Percentiles rank a stretch among this genome's conserved stretches.
Evolutionary conservation across 208 protist genomes (phyloP).

Genomic region (Acanthamoeba quina): DNA sequence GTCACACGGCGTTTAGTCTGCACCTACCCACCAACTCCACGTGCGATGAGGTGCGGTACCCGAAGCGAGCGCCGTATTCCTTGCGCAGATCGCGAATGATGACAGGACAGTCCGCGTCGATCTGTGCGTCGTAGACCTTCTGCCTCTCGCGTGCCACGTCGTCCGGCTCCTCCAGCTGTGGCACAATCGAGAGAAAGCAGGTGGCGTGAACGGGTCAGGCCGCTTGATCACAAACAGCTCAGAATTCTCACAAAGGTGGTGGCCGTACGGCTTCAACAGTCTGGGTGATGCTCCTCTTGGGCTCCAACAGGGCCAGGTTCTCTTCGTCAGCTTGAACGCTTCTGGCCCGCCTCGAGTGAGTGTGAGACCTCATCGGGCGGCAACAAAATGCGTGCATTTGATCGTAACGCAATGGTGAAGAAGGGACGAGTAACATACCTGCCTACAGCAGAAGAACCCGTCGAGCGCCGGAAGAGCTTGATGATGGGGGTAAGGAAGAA

Average conservation of each 20-base stretch:
- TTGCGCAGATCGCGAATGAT: slow-evolving; percentile 61
- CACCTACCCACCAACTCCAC: neutral
- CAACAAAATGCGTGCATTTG: too few relatives aligned
- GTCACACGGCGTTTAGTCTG: too few relatives aligned
- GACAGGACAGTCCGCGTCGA: slow-evolving; percentile 38
- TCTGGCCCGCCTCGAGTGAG: neutral
- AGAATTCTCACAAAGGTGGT: neutral
- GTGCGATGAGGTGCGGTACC: neutral
- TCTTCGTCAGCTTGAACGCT: slow-evolving; percentile 23
- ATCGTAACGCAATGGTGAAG: neutral
- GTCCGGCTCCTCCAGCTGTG: slow-evolving; percentile 57
- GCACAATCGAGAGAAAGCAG: neutral
- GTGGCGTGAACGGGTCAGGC: neutral
- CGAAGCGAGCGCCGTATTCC: slow-evolving; percentile 67
- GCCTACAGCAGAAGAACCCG: neutral
- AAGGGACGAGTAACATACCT: neutral
- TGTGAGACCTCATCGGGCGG: neutral
- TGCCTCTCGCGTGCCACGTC: slow-evolving; percentile 57
- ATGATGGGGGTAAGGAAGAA: slow-evolving; percentile 67
- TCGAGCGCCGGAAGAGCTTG: neutral
- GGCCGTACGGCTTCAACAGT: neutral
- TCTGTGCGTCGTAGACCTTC: slow-evolving; percentile 24
- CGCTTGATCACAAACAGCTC: neutral
- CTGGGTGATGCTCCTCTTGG: slow-evolving; percentile 36
- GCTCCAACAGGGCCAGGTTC: slow-evolving; percentile 20